These are phyloP conservation scores for Plasmodium blacklocki DNA, from an alignment of 169 alveolate species.

Conservation along the genomic window DNA sequence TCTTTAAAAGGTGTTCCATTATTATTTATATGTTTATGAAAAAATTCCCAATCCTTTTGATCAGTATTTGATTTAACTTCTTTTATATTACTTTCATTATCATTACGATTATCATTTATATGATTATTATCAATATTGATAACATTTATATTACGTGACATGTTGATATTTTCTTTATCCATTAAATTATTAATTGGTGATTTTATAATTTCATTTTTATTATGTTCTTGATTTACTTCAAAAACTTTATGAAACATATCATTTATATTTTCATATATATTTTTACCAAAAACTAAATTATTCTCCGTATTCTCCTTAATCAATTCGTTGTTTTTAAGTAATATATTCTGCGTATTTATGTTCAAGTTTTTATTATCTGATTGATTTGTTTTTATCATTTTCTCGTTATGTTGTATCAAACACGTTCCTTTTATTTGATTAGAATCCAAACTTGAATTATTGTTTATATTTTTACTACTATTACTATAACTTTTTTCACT, in stretches of 20 bases:
- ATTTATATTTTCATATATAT: constrained; percentile 43
- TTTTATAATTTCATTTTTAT: constrained; percentile 1
- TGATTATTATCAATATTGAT: constrained; percentile 5
- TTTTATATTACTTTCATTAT: background rate
- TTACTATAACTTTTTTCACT: constrained; percentile 1
- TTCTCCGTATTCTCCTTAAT: constrained; percentile 2
- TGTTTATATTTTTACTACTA: background rate
- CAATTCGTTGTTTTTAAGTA: constrained; percentile 11
- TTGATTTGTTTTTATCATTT: constrained; percentile 3
- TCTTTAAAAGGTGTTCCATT: constrained; percentile 41
- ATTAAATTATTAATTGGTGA: background rate
- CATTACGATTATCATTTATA: constrained; percentile 33
- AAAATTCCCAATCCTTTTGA: background rate
- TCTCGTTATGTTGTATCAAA: background rate
- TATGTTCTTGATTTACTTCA: constrained; percentile 18
- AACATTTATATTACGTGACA: background rate
- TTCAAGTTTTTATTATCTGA: background rate
- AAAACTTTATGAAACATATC: constrained; percentile 13
- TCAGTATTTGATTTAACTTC: background rate
- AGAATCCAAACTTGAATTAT: background rate
- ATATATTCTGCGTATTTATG: background rate
- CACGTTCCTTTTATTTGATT: background rate
- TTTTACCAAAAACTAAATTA: constrained; percentile 42
- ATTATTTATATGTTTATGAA: constrained; percentile 8
- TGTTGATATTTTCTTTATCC: background rate